These are phyloP conservation scores for Debaryomyces robertsiae DNA, from an alignment of 1,139 yeast species.

Conservation along the genomic window DNA sequence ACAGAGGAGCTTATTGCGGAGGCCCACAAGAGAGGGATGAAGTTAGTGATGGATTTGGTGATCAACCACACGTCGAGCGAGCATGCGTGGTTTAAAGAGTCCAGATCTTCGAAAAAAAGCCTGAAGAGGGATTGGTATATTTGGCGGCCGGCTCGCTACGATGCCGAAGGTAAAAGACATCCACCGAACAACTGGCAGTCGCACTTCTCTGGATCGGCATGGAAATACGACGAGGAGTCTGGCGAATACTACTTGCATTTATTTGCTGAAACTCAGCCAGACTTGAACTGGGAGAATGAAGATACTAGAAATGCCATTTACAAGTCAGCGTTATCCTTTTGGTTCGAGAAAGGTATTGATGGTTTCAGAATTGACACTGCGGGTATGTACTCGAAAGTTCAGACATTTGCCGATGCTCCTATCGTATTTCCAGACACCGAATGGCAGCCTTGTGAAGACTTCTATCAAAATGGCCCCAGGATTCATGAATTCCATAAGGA, in stretches of 20 bases:
- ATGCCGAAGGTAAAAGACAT: slow-evolving; percentile 47
- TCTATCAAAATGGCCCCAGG: slow-evolving; percentile 50
- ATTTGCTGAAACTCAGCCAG: slow-evolving; percentile 58
- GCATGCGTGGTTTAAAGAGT: slow-evolving; percentile 61
- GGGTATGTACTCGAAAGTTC: slow-evolving; percentile 53
- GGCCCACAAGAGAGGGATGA: slow-evolving; percentile 52
- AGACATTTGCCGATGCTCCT: slow-evolving; percentile 52
- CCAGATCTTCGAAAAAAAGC: slow-evolving; percentile 50
- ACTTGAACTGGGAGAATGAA: slow-evolving; percentile 61
- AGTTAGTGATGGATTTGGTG: slow-evolving; percentile 56
- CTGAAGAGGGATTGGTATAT: slow-evolving; percentile 66
- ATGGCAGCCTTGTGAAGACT: slow-evolving; percentile 40
- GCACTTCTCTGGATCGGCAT: slow-evolving; percentile 55
- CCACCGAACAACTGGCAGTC: slow-evolving; percentile 63
- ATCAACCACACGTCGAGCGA: slow-evolving; percentile 60
- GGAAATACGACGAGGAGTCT: slow-evolving; percentile 56
- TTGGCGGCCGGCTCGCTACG: slow-evolving; percentile 54
- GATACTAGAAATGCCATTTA: slow-evolving; percentile 54
- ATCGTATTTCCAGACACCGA: slow-evolving; percentile 41
- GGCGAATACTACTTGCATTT: slow-evolving; percentile 56
- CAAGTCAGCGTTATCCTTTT: slow-evolving; percentile 49
- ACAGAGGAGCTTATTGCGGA: slow-evolving; percentile 51
- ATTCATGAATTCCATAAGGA: slow-evolving; percentile 61
- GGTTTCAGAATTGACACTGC: slow-evolving; percentile 63
- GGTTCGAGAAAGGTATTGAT: slow-evolving; percentile 60